Evolutionary conservation across 768 basidiomycete species (phyloP), one percentile per base, ranked within the genome.

Genomic region (Harrya chromipes): DNA sequence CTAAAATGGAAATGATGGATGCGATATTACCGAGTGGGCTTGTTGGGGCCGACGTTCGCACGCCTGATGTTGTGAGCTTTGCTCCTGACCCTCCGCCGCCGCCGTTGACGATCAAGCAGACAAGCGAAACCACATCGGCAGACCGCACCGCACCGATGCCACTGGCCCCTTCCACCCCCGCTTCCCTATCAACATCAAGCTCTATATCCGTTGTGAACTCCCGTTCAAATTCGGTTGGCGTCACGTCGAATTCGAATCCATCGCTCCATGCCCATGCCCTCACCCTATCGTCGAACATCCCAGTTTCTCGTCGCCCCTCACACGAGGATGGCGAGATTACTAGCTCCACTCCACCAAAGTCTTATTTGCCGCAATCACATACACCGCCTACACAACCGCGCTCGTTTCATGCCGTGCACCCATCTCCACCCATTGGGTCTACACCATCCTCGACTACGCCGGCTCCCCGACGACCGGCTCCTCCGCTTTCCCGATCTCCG

Each of bases 271-370:
- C 46, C 13, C 43, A 43, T 13, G 4, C 43, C 4, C 16, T 40
- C 8, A 20, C 48, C 26, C 36, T 47, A 29, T 53, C 55, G 27
- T 53, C 56, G 13, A 56, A 17, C 16, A 31, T 54, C 9, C 47
- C 54, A 35, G 20, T 53, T 38, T 51, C 68, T 8, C 64, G 64
- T n/a, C 63, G 66, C 9, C 59, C 64, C 0, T 72, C 76, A 6
- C 76, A 75, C 23, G 80, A 81, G 59, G 80, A 81, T 36, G 79
- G 79, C 4, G 80, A 81, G 60, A 80, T 81, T 47, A 59, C 59
- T 0, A 74, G 60, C 36, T 63, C 67, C n/a, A 67, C 67, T 8
- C 67, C 66, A n/a, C 65, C 61, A 24, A 71, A 70, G 50, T 52
- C 59, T 1, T 69, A 69, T 47, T 57, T 69, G 10, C 72, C 72